Percentiles rank a stretch among this genome's conserved stretches.
Evolutionary conservation across 2,329 filamentous ascomycete genomes (phyloP).

Genomic region (Aspergillus pseudoterreus): DNA sequence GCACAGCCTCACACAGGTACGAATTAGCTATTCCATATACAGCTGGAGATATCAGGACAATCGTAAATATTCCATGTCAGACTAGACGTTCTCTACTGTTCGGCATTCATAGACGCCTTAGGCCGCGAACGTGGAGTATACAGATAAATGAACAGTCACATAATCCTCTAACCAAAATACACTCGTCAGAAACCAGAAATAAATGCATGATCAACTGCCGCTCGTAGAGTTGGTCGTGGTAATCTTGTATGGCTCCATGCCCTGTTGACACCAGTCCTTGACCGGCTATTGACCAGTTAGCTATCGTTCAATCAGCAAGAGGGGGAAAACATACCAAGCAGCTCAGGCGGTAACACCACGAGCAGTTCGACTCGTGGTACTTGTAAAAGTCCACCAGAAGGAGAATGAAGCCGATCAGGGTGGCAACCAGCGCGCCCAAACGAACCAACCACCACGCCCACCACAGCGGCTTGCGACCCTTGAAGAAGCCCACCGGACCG

Average conservation of each 20-base stretch:
- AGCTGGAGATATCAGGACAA: too few species aligned
- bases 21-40: too few species aligned
- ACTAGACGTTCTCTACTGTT: too few species aligned
- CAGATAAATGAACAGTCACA: background rate
- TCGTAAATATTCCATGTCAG: too few species aligned
- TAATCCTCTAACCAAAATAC: background rate
- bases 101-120: background rate
- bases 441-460: slow-evolving; percentile 96
- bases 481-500: slow-evolving; percentile 68
- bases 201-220: background rate
- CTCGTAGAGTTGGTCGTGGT: slow-evolving; percentile 1
- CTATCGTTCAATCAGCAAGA: background rate
- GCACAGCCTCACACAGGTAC: background rate
- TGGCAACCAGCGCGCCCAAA: slow-evolving; percentile 71
- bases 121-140: background rate
- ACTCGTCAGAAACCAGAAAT: background rate
- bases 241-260: slow-evolving; percentile 14
- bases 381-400: slow-evolving; percentile 89
- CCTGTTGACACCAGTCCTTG: slow-evolving; percentile 44
- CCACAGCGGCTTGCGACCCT: slow-evolving; percentile 87
- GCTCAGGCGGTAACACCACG: slow-evolving; percentile 93
- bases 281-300: slow-evolving; percentile 32
- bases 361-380: slow-evolving; percentile 65
- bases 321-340: slow-evolving; percentile 68
- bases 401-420: slow-evolving; percentile 80